Conservation (phyloP, 1,139 yeast species). For the Yamadazyma spencermartinsiae region DNA sequence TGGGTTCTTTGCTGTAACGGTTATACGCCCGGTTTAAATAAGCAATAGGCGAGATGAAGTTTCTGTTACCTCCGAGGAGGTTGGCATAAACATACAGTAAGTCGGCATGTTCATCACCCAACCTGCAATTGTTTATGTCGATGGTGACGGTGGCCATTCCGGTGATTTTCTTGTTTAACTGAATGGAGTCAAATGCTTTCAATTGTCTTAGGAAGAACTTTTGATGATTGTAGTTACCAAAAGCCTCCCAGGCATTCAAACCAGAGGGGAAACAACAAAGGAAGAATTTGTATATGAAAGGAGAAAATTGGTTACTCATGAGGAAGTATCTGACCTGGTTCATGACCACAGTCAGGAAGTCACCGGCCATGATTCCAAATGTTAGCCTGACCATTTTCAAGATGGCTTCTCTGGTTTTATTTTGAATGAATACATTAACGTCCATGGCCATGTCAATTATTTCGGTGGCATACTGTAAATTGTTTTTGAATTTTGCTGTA, state of each 20-base stretch:
- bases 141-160: slow-evolving; percentile 78
- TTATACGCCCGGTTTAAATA: slow-evolving; percentile 64
- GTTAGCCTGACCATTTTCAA: slow-evolving; percentile 67
- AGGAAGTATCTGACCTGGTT: slow-evolving; percentile 62
- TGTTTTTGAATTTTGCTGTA: slow-evolving; percentile 60
- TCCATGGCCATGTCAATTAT: slow-evolving; percentile 73
- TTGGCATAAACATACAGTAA: slow-evolving; percentile 77
- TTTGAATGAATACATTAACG: slow-evolving; percentile 73
- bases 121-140: slow-evolving; percentile 38
- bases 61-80: slow-evolving; percentile 76
- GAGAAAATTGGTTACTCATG: slow-evolving; percentile 72
- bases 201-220: slow-evolving; percentile 86
- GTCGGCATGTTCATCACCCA: slow-evolving; percentile 62
- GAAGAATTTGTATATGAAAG: slow-evolving; percentile 66
- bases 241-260: slow-evolving; percentile 53
- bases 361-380: slow-evolving; percentile 59
- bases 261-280: slow-evolving; percentile 70
- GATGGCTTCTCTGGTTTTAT: slow-evolving; percentile 52
- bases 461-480: slow-evolving; percentile 63
- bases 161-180: slow-evolving; percentile 49
- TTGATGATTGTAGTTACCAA: slow-evolving; percentile 80
- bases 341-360: slow-evolving; percentile 45
- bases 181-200: slow-evolving; percentile 79
- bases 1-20: slow-evolving; percentile 70
- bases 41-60: slow-evolving; percentile 76